Conservation (phyloP, 2,329 filamentous ascomycete genomes). For the Trichoderma harzianum region DNA sequence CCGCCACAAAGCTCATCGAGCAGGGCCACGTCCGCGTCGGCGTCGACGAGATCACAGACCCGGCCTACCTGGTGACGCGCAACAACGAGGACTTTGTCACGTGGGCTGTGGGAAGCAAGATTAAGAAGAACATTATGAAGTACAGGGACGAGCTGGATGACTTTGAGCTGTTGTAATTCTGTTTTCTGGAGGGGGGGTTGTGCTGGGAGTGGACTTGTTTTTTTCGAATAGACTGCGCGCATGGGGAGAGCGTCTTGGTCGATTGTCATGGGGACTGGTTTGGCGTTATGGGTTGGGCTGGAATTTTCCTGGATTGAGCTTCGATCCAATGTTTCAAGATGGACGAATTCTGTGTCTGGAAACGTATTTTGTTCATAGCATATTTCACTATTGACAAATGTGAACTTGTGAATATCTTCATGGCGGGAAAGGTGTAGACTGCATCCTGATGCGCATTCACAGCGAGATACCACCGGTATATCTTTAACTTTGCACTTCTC, state of each 20-base stretch:
- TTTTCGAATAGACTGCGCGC: neutral
- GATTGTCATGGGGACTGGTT: neutral
- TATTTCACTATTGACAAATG: neutral
- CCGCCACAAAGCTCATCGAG: constrained; percentile 83
- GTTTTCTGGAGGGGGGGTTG: neutral
- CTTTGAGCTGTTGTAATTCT: constrained; percentile 77
- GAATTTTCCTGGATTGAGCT: neutral
- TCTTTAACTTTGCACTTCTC: too few species aligned
- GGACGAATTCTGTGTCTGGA: neutral
- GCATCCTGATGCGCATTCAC: neutral
- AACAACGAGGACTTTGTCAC: constrained; percentile 95
- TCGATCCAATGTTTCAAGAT: neutral
- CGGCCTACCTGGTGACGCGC: constrained; percentile 82
- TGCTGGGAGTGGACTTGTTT: neutral
- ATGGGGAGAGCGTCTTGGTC: neutral
- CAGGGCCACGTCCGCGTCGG: constrained; percentile 91
- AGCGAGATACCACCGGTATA: too few species aligned
- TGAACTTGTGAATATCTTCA: neutral
- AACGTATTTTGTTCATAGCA: neutral
- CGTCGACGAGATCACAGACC: constrained; percentile 84
- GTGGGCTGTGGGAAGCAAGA: constrained; percentile 94
- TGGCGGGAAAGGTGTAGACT: neutral
- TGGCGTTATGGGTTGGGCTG: constrained; percentile 11
- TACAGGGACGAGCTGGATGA: constrained; percentile 95
- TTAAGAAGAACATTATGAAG: constrained; percentile 92